phyloP scores from a whole-genome alignment of 2,329 filamentous ascomycete genomes.

The Orbilia ellipsospora region DNA sequence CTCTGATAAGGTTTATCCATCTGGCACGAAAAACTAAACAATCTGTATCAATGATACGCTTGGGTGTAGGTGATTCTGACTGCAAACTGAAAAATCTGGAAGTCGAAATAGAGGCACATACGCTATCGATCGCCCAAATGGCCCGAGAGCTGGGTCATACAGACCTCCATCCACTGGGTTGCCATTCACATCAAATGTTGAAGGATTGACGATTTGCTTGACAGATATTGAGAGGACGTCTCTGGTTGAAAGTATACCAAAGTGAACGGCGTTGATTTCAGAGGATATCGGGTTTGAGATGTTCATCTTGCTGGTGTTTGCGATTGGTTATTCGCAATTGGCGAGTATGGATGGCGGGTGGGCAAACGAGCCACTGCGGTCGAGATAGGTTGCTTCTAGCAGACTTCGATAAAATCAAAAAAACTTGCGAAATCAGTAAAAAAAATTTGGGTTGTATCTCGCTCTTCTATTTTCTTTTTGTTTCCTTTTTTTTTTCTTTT shows the following conservation, averaged over 20 bases:
- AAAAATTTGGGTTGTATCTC: not conserved
- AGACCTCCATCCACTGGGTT: conserved; percentile 77
- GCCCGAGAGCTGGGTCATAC: conserved; percentile 90
- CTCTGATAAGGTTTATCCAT: not conserved
- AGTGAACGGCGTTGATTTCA: conserved; percentile 86
- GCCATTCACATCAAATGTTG: conserved; percentile 87
- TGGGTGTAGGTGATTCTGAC: no score
- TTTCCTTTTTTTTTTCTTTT: no score
- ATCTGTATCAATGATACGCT: no score
- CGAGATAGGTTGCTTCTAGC: not conserved
- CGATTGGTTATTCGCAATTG: not conserved
- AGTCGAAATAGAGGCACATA: conserved; percentile 65
- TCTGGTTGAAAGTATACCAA: conserved; percentile 81
- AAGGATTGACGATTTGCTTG: conserved; percentile 90
- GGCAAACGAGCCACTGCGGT: not conserved
- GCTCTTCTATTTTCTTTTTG: no score
- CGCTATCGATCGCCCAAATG: conserved; percentile 81
- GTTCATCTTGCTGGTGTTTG: conserved; percentile 68
- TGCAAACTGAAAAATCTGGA: no score
- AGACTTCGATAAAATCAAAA: not conserved
- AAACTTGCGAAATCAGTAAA: no score
- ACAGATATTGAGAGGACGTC: conserved; percentile 92
- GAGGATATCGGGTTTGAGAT: conserved; percentile 84
- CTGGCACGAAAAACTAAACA: not conserved
- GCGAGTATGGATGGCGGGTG: not conserved